Base-by-base conservation (phyloP, 495 filamentous ascomycete genomes). In the Astrocystis sublimbata region DNA sequence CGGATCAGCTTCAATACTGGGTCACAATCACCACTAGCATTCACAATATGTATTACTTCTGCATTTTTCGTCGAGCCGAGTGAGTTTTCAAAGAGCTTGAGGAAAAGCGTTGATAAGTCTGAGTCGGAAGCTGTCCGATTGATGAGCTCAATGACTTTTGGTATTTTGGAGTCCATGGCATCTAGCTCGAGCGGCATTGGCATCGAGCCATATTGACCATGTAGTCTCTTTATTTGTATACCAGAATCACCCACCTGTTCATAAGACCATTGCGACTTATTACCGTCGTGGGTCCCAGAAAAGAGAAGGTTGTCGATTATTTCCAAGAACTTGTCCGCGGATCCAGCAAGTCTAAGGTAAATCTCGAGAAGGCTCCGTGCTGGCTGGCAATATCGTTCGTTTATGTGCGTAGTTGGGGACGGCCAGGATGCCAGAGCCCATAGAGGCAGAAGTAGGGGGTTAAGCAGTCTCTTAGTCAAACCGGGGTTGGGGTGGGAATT, bases 401-500 rank as follows among this genome's bases (percentile, higher is more conserved):
- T 68, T 6, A 70, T 51, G 6, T 65, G 60, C 4, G 62, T 23
- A 9, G 36, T 61, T 5, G 63, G 50, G 23, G 65, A 62, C 2
- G 81, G 69, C 74, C 84, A 90, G 13, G 81, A 83, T 19, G 82
- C 73, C 33, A 93, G 68, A 2, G 86, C 83, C 90, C 89, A 93
- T 1, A 92, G 75, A 0, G 86, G 82, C n/a, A 89, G 76, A 23
- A 89, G 70, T 40, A 91, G 73, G 1, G 85, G 89, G 33, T 78
- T 75, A 6, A 93, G 71, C 4, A 92, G 71, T 59, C 90, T 80
- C 68, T 87, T 92, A 17, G 85, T 82, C n/a, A 94, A 75, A 1
- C 86, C 85, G 3, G 89, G 88, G 63, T 92, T 88, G 0, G 89
- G 87, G 72, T 91, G 89, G 10, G 89, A 86, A 26, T 83, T 73